These are phyloP conservation scores for Cruciata laevipes DNA, from an alignment of 257 asterid species.

Conservation along the genomic window DNA sequence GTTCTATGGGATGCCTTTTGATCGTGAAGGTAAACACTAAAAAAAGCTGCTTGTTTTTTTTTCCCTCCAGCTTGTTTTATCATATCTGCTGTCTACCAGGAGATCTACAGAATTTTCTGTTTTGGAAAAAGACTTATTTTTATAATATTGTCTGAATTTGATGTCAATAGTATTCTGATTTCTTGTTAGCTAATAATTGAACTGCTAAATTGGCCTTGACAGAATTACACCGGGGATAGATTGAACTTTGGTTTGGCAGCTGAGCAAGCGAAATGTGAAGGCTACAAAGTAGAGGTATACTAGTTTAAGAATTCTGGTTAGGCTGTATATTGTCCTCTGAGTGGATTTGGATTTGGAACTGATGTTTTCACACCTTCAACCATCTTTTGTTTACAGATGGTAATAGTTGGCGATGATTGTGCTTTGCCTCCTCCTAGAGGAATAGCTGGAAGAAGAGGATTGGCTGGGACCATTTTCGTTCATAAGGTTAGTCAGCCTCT, in stretches of 20 bases:
- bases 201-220: conserved; percentile 18
- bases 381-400: conserved; percentile 62
- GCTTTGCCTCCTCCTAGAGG: conserved; percentile 99
- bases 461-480: conserved; percentile 94
- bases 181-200: too few species aligned
- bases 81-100: too few species aligned
- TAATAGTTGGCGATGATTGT: conserved; percentile 96
- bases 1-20: conserved; percentile 85
- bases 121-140: not conserved
- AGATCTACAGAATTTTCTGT: not conserved
- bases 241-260: conserved; percentile 97
- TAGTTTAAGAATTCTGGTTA: not conserved
- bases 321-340: not conserved
- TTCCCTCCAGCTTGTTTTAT: not conserved
- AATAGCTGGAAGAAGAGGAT: conserved; percentile 97
- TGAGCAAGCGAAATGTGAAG: conserved; percentile 97
- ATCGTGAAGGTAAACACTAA: conserved; percentile 61
- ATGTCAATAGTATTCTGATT: conserved; percentile 9
- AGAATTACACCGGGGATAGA: conserved; percentile 97
- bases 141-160: not conserved
- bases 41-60: too few species aligned
- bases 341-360: conserved; percentile 5
- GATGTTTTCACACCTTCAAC: not conserved
- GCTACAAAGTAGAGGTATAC: conserved; percentile 86
- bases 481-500: conserved; percentile 53